Conservation (phyloP, 1,284 basidiomycete species). For the Pseudozyma flocculosa region DNA sequence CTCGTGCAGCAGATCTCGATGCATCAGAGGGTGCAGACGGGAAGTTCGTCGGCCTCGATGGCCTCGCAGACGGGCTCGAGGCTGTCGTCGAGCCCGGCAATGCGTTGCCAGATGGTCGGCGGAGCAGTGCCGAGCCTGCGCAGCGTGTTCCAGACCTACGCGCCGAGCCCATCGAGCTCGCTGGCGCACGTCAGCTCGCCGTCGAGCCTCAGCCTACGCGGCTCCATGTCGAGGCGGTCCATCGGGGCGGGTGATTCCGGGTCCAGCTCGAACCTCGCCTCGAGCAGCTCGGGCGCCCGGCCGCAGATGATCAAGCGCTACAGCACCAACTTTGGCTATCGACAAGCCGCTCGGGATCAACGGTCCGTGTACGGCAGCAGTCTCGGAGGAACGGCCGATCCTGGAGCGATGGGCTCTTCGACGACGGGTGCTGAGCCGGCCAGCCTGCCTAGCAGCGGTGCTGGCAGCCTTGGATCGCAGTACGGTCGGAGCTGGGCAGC, state of each 20-base stretch:
- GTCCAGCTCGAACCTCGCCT: conserved; percentile 22
- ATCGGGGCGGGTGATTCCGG: conserved; percentile 14
- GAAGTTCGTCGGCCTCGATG: not conserved
- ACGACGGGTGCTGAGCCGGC: conserved; percentile 23
- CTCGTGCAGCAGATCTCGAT: conserved; percentile 38
- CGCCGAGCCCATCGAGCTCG: conserved; percentile 22
- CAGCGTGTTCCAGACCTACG: conserved; percentile 40
- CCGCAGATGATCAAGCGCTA: conserved; percentile 51
- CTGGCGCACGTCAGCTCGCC: conserved; percentile 21
- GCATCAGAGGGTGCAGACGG: conserved; percentile 2
- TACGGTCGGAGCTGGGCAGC: conserved; percentile 41
- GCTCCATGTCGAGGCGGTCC: too few relatives aligned
- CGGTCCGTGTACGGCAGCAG: conserved; percentile 21
- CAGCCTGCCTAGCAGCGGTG: conserved; percentile 24
- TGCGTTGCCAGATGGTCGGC: conserved; percentile 18
- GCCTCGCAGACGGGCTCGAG: conserved; percentile 3
- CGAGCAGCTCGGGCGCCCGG: conserved; percentile 18
- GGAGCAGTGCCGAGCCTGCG: conserved; percentile 25
- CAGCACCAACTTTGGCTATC: conserved; percentile 42
- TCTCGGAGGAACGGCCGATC: conserved; percentile 4
- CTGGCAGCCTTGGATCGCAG: conserved; percentile 22
- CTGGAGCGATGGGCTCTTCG: conserved; percentile 4
- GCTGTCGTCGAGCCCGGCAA: conserved; percentile 15
- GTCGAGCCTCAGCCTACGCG: conserved; percentile 11
- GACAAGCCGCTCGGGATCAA: conserved; percentile 21